phyloP scores from a whole-genome alignment of 179 eudicot species.

The Monotropa hypopitys region DNA sequence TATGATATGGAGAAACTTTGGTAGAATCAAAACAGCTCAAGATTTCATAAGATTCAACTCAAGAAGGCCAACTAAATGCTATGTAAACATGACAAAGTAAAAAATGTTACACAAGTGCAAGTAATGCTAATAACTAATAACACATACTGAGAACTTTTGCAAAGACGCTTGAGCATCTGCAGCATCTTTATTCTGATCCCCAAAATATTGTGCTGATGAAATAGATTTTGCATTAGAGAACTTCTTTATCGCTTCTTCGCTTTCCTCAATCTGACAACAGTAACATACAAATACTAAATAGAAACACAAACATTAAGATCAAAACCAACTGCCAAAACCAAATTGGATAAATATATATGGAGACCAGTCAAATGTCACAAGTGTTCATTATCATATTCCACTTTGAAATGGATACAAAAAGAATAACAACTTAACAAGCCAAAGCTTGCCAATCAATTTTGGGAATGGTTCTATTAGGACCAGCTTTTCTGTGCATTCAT shows the following conservation, averaged over 20 bases:
- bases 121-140: slow-evolving; percentile 9
- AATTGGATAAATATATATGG: neutral
- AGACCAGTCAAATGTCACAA: neutral
- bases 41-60: neutral
- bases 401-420: neutral
- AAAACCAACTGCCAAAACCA: neutral
- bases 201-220: slow-evolving; percentile 83
- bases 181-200: slow-evolving; percentile 52
- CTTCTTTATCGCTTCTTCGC: slow-evolving; percentile 91
- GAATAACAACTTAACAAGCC: neutral
- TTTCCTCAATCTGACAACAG: slow-evolving; percentile 58
- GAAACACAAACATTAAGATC: slow-evolving; percentile 1
- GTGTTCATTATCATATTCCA: neutral
- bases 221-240: slow-evolving; percentile 92
- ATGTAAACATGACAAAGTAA: neutral
- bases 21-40: neutral
- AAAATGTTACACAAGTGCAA: neutral
- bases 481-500: neutral
- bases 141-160: slow-evolving; percentile 72
- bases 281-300: neutral
- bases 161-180: slow-evolving; percentile 52
- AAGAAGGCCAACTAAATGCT: neutral
- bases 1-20: neutral
- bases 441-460: neutral
- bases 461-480: neutral